phyloP scores from a whole-genome alignment of 495 filamentous ascomycete species.

The Penicillium bialowiezense region DNA sequence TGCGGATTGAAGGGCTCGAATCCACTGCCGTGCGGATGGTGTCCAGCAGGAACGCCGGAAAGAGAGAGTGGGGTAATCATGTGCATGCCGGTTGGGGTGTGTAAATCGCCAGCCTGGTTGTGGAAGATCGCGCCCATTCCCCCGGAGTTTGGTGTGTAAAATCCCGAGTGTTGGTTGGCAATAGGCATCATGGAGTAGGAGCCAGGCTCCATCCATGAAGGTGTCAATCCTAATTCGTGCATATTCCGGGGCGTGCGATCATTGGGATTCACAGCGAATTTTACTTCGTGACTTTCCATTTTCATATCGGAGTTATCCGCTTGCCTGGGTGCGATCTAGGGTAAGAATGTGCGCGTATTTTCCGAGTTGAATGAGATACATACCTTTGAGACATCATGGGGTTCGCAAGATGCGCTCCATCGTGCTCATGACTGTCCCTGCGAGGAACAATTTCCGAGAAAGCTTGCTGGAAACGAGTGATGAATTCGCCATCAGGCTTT shows the following conservation, averaged over 20 bases:
- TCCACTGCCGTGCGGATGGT: slow-evolving; percentile 31
- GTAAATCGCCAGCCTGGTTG: slow-evolving; percentile 82
- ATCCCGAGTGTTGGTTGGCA: slow-evolving; percentile 73
- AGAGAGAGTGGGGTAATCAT: slow-evolving; percentile 84
- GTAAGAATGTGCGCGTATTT: slow-evolving; percentile 5
- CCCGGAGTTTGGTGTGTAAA: slow-evolving; percentile 86
- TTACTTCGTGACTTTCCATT: slow-evolving; percentile 54
- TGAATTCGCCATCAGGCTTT: slow-evolving; percentile 82
- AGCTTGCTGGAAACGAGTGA: slow-evolving; percentile 75
- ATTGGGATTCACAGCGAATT: slow-evolving; percentile 50
- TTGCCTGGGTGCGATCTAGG: slow-evolving; percentile 1
- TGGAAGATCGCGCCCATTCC: slow-evolving; percentile 82
- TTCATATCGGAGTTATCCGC: slow-evolving; percentile 22
- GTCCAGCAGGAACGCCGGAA: slow-evolving; percentile 58
- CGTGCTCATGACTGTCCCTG: slow-evolving; percentile 10
- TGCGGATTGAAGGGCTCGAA: slow-evolving; percentile 61
- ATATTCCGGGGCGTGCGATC: slow-evolving; percentile 75
- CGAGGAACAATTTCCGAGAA: slow-evolving; percentile 64
- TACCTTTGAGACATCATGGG: slow-evolving; percentile 30
- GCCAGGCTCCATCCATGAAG: slow-evolving; percentile 80
- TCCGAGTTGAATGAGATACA: not conserved
- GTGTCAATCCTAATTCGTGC: slow-evolving; percentile 82
- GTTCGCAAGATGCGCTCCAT: not conserved
- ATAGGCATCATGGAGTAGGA: slow-evolving; percentile 76
- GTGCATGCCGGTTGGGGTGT: slow-evolving; percentile 75